Conservation (phyloP, 352 stramenopile genomes). For the Pythium chondricola region DNA sequence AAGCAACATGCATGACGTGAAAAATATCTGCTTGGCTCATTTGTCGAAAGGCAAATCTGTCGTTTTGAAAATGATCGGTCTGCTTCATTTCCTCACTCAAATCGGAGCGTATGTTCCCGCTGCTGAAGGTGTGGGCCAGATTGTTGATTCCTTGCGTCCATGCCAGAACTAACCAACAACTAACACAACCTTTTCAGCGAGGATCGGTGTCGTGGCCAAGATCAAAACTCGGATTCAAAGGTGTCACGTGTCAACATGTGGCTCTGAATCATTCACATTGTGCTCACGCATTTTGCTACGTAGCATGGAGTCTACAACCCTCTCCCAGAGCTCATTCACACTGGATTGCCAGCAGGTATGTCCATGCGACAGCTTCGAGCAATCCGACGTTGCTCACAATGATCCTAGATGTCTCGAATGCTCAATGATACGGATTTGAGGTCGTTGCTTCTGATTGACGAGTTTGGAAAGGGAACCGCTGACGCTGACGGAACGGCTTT, state of each 20-base stretch:
- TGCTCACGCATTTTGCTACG: constrained; percentile 4
- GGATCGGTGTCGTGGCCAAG: constrained; percentile 69
- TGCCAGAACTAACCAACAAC: not conserved
- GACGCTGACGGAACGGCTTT: constrained; percentile 70
- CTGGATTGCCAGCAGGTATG: constrained; percentile 84
- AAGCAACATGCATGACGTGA: not conserved
- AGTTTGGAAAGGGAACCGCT: constrained; percentile 84
- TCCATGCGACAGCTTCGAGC: too few relatives aligned
- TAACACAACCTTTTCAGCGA: constrained; percentile 45
- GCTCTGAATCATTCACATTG: not conserved
- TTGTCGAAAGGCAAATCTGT: constrained; percentile 69
- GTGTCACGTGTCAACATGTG: not conserved
- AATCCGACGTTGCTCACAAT: too few relatives aligned
- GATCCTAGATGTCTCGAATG: constrained; percentile 78
- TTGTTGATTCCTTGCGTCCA: not conserved
- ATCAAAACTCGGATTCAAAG: constrained; percentile 81
- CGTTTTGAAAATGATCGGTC: constrained; percentile 79
- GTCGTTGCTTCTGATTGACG: constrained; percentile 79
- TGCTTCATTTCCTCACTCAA: constrained; percentile 83
- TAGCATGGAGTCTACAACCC: constrained; percentile 68
- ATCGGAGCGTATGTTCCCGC: constrained; percentile 79
- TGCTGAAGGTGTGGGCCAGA: constrained; percentile 38
- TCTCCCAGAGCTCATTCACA: constrained; percentile 83
- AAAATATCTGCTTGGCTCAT: not conserved
- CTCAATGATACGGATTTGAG: constrained; percentile 53